These are phyloP conservation scores for Spathaspora sp. DNA, from an alignment of 805 yeast species.

Conservation along the genomic window DNA sequence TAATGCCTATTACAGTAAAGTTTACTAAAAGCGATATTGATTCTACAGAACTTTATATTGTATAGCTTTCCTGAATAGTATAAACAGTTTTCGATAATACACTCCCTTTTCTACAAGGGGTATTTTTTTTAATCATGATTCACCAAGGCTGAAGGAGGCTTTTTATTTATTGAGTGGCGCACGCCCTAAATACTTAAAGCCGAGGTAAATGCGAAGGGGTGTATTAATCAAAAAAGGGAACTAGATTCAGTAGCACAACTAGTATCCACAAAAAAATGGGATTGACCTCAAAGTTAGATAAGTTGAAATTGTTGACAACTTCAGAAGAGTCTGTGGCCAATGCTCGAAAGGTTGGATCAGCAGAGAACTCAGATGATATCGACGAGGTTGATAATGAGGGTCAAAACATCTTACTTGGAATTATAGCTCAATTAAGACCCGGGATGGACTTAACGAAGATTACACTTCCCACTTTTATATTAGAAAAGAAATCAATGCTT, in stretches of 20 bases:
- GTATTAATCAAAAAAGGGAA: too few relatives aligned
- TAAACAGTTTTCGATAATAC: too few relatives aligned
- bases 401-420: conserved; percentile 80
- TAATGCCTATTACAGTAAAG: too few relatives aligned
- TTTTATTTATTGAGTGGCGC: neutral
- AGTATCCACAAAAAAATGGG: conserved; percentile 14
- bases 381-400: conserved; percentile 92
- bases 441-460: conserved; percentile 89
- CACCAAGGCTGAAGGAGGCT: neutral
- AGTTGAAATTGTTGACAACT: conserved; percentile 11
- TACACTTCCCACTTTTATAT: conserved; percentile 90
- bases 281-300: conserved; percentile 21
- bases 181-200: neutral
- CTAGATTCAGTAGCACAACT: neutral
- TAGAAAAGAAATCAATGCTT: conserved; percentile 93
- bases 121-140: too few relatives aligned
- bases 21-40: too few relatives aligned
- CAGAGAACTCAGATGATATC: conserved; percentile 56
- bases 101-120: too few relatives aligned
- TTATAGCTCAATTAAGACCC: conserved; percentile 87
- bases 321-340: conserved; percentile 2
- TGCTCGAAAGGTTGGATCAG: conserved; percentile 2
- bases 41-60: too few relatives aligned
- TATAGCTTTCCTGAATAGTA: too few relatives aligned
- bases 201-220: neutral